Conservation (phyloP, 129 eudicot genomes). For the Flaveria trinervia region DNA sequence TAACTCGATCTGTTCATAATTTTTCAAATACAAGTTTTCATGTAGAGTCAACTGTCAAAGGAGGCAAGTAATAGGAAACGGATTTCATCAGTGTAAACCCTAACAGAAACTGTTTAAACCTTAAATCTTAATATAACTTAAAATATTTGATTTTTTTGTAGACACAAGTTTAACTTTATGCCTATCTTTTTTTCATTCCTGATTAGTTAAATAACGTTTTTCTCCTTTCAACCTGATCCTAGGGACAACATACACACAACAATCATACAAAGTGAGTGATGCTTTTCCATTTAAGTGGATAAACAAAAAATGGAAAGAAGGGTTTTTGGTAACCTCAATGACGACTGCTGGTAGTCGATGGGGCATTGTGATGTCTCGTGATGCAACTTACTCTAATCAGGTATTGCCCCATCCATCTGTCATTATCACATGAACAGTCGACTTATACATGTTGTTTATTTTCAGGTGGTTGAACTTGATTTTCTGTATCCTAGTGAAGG, state of each 20-base stretch:
- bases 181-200: not conserved
- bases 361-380: slow-evolving; percentile 86
- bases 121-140: not conserved
- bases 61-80: not conserved
- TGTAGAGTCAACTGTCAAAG: not conserved
- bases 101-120: not conserved
- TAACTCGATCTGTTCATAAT: not conserved
- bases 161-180: no score
- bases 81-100: not conserved
- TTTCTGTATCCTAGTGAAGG: no score
- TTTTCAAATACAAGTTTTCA: not conserved
- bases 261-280: slow-evolving; percentile 82
- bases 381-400: slow-evolving; percentile 64
- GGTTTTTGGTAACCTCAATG: slow-evolving; percentile 80
- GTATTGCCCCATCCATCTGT: slow-evolving; percentile 35
- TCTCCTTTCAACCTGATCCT: not conserved
- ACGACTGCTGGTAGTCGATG: slow-evolving; percentile 79
- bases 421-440: not conserved
- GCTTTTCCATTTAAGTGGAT: slow-evolving; percentile 87
- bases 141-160: no score
- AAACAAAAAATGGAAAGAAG: slow-evolving; percentile 88
- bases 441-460: no score
- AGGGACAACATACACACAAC: slow-evolving; percentile 70
- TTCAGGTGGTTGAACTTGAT: no score
- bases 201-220: not conserved